Percentiles rank a stretch among this genome's conserved stretches.
Evolutionary conservation across 176 grass and related monocot genomes (phyloP).

Genomic region (Alopecurus myosuroides): DNA sequence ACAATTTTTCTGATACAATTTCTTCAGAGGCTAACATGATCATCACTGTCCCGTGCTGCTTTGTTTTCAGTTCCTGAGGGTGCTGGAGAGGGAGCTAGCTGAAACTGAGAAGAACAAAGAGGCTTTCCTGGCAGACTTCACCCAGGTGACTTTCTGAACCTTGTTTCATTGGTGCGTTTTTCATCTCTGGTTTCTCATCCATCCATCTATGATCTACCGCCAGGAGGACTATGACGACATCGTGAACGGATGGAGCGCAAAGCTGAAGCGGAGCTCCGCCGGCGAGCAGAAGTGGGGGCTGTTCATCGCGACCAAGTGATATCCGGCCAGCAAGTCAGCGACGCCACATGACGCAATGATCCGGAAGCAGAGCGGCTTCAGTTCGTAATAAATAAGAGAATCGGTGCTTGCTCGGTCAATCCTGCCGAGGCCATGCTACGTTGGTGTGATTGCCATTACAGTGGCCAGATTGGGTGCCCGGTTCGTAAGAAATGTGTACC

Average conservation of each 20-base stretch:
- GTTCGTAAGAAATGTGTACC: background rate
- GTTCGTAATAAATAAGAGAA: constrained; percentile 15
- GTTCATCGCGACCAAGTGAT: constrained; percentile 80
- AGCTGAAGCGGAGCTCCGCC: constrained; percentile 71
- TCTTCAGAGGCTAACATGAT: background rate
- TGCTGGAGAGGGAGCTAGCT: constrained; percentile 73
- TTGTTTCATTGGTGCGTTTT: background rate
- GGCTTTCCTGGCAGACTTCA: constrained; percentile 70
- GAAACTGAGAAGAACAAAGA: constrained; percentile 75
- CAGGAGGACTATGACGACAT: constrained; percentile 94
- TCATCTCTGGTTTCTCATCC: constrained; percentile 1
- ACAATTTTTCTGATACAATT: too few species aligned
- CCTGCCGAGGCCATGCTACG: background rate
- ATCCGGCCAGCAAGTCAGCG: background rate
- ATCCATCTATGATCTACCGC: background rate
- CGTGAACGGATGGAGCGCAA: constrained; percentile 85
- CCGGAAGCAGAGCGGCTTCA: background rate
- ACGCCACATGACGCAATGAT: background rate
- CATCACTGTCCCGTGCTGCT: background rate
- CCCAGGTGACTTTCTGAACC: constrained; percentile 40
- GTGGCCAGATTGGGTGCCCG: background rate
- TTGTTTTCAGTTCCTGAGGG: constrained; percentile 57
- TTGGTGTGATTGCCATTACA: background rate
- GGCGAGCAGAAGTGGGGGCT: constrained; percentile 95
- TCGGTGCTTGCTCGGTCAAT: background rate